phyloP scores from a whole-genome alignment of 2,329 filamentous ascomycete genomes.

The Aureobasidium vineae region DNA sequence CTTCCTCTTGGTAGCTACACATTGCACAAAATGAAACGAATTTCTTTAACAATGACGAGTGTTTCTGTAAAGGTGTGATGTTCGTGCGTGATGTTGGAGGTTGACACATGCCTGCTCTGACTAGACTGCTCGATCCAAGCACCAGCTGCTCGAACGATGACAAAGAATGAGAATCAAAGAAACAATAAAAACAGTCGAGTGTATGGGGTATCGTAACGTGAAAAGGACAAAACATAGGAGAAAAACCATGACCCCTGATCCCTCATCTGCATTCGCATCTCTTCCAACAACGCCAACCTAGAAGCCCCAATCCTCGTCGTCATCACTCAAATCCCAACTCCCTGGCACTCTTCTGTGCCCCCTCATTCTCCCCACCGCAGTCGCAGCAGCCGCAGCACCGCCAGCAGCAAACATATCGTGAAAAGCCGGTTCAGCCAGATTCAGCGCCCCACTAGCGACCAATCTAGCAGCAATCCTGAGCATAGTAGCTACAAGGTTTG shows the following conservation, averaged over 20 bases:
- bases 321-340: constrained; percentile 28
- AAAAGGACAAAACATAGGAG: constrained; percentile 7
- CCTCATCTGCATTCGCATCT: not conserved
- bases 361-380: not conserved
- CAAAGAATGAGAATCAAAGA: not conserved
- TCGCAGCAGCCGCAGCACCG: not conserved
- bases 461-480: constrained; percentile 78
- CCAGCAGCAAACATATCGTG: constrained; percentile 17
- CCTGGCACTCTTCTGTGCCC: constrained; percentile 25
- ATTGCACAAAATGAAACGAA: constrained; percentile 19
- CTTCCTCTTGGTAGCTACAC: not conserved
- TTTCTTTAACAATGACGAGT: not conserved
- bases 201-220: constrained; percentile 18
- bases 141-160: not conserved
- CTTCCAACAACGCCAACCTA: not conserved
- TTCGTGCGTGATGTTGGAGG: not conserved
- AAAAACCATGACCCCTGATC: not conserved
- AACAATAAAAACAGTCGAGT: not conserved
- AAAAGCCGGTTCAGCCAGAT: constrained; percentile 22
- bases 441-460: constrained; percentile 56
- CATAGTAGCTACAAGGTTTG: constrained; percentile 74
- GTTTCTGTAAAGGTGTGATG: not conserved
- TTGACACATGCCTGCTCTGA: not conserved
- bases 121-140: not conserved
- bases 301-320: constrained; percentile 30